Base-by-base conservation (phyloP, 2,329 filamentous ascomycete genomes). In the Alternaria triticina region DNA sequence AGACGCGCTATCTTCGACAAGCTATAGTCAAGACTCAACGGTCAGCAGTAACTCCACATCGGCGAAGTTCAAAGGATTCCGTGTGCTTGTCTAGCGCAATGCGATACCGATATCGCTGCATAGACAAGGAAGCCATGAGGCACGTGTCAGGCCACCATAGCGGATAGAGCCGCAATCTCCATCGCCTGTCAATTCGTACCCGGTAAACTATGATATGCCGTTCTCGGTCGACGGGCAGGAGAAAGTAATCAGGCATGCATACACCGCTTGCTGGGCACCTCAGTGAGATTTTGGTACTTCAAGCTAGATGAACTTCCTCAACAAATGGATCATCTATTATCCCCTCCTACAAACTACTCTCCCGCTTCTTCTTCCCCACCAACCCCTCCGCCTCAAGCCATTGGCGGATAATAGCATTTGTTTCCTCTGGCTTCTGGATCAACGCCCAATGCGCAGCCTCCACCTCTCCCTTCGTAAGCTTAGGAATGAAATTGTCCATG, bases 391-490 rank as follows among this genome's bases (percentile, higher is more conserved):
- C 81, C 62, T 86, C 84, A 64, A 96, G 69, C 87, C 94, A 97
- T 61, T 86, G 83, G 59, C 82, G 84, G 70, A 97, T 84, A 64
- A 89, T 82, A 54, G 76, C 78, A 79, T 97, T 97, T 4, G 93
- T 87, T 71, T 90, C 87, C 22, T 85, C 86, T 0, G 90, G 86
- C 67, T 87, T 87, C 83, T 97, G 88, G 83, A 88, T 90, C 76
- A 97, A 81, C 49, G 90, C 92, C 95, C 95, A 98, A 80, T 98
- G 96, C 17, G 86, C 83, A 0, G 90, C 86, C 36, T 89, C 80
- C 58, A 97, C 90, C 76, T 91, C 87, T 9, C 82, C 85, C 64
- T 86, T 84, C 8, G 87, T 91, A 73, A 96, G 79, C 50, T 88
- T 85, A 3, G 87, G 86, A 63, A 95, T 88, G 66, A 83, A 82